Conservation (phyloP, 176 grass and related monocot genomes). For the Urochloa ruziziensis region DNA sequence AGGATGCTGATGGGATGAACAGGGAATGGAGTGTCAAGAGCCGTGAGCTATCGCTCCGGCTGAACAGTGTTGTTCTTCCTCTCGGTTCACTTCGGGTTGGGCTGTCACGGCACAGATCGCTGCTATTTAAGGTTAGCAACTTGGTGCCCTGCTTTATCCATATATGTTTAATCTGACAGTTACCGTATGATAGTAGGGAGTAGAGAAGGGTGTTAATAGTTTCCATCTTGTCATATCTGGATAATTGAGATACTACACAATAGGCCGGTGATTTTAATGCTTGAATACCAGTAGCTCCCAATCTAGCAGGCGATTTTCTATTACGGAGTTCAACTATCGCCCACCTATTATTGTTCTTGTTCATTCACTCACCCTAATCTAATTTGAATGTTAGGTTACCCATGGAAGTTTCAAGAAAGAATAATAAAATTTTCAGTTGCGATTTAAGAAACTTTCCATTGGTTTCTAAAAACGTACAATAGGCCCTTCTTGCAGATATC, state of each 20-base stretch:
- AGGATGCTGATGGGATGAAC: slow-evolving; percentile 66
- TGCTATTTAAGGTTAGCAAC: slow-evolving; percentile 91
- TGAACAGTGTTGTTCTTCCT: slow-evolving; percentile 69
- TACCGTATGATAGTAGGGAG: not conserved
- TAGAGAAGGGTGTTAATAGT: slow-evolving; percentile 3
- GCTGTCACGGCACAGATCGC: slow-evolving; percentile 78
- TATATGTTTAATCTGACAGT: slow-evolving; percentile 6
- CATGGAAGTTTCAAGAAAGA: not conserved
- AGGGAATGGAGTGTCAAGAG: slow-evolving; percentile 58
- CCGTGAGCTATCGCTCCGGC: slow-evolving; percentile 36
- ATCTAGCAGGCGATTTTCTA: not conserved
- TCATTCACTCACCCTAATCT: not conserved
- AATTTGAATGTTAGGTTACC: not conserved
- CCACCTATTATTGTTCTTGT: not conserved
- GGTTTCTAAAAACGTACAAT: not conserved
- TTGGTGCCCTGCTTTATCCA: not conserved
- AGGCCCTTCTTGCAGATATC: not conserved
- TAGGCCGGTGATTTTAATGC: not conserved
- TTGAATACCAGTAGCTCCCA: not conserved
- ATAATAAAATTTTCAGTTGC: not conserved
- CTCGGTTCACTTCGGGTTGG: slow-evolving; percentile 75
- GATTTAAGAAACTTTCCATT: not conserved
- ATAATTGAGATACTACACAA: not conserved
- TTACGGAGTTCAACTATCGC: not conserved
- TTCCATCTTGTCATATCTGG: not conserved